Evolutionary conservation across 768 basidiomycete species (phyloP).

Genomic region (Tulasnella calospora): DNA sequence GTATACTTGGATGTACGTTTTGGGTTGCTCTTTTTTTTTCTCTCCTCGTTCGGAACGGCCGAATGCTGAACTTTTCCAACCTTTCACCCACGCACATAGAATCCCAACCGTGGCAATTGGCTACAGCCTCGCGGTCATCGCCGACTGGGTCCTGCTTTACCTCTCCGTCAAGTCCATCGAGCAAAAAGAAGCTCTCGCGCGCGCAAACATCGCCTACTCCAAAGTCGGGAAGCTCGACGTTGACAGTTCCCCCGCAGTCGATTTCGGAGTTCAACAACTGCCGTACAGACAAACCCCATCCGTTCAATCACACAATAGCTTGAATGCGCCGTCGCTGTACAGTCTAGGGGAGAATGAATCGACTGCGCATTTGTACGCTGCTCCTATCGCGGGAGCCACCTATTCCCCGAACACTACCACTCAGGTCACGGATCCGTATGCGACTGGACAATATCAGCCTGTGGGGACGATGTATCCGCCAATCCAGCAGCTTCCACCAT

Average conservation of each 20-base stretch:
- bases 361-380: background rate
- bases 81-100: background rate
- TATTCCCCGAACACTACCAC: background rate
- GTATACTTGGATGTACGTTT: background rate
- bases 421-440: background rate
- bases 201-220: background rate
- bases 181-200: background rate
- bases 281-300: background rate
- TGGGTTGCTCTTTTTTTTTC: background rate
- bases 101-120: background rate
- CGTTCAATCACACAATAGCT: background rate
- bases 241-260: background rate
- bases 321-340: background rate
- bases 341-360: background rate
- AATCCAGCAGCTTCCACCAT: background rate
- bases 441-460: background rate
- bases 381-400: background rate
- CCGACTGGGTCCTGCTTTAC: background rate
- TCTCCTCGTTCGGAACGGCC: background rate
- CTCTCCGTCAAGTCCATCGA: background rate
- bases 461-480: background rate
- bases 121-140: background rate
- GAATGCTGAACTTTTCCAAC: background rate
- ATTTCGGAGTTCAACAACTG: background rate
- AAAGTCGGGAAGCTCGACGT: background rate